Evolutionary conservation across 2,329 filamentous ascomycete genomes (phyloP), one percentile per base, ranked within the genome.

Genomic region (Chaetomiaceae sp.): DNA sequence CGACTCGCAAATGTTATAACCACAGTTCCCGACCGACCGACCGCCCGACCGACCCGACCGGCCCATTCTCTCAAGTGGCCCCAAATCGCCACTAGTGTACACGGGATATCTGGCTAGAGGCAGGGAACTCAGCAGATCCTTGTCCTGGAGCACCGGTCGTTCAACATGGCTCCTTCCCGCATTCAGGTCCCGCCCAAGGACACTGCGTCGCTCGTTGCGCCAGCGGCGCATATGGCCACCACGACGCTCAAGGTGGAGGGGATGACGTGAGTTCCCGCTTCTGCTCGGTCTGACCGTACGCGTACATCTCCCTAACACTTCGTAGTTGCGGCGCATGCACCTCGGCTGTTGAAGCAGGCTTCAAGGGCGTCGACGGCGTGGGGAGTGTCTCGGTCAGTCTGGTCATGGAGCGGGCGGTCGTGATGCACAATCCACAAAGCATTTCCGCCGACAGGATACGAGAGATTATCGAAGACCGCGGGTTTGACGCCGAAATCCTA

Each of bases 351-450:
- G 91, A 97, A 74, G 80, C 84, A 49, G 93, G 86, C 56, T 95
- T 98, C 69, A 85, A 88, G 60, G 80, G 78, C 55, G 77, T 95
- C 5, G 74, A 84, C 32, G 91, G 93, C 45, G 82, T 93, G 9
- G 86, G 85, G 53, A 88, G 77, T 57, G 88, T 97, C 49, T 94
- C 89, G 9, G 86, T 98, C 59, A 95, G 88, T 63, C 72, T 98
- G 58, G 86, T 96, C 46, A 95, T 96, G 81, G 90, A 95, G 66
- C 82, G 91, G 50, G 93, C 91, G n/a, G 90, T 97, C 34, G 75
- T 97, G 29, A 84, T 90, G 67, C 93, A 98, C 68, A 85, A 97
- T 65, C 81, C 88, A 1, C 70, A 76, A 45, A 76, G 78, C 42
- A 78, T 97, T 43, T 70, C 87, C 12, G 78, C 88, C 49, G 85